phyloP scores from a whole-genome alignment of 306 rosid genomes.

The Gleditsia sinensis region DNA sequence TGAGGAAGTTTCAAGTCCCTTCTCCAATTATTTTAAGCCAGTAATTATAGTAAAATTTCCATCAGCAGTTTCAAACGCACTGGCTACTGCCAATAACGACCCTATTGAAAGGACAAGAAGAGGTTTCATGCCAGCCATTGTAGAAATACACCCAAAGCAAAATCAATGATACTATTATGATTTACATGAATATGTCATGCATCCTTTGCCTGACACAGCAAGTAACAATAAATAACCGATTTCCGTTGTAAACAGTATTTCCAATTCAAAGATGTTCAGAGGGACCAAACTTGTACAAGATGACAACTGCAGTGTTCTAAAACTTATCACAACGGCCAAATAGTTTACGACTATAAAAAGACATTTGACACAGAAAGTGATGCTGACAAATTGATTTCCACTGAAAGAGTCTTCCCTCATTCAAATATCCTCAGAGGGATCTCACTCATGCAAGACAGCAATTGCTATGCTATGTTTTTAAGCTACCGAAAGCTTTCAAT shows the following conservation, averaged over 20 bases:
- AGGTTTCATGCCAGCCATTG: background rate
- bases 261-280: background rate
- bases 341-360: background rate
- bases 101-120: no score
- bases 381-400: background rate
- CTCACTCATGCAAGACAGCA: background rate
- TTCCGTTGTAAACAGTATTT: background rate
- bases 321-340: background rate
- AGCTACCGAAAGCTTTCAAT: no score
- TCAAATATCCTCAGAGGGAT: background rate
- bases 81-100: background rate
- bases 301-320: background rate
- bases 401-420: background rate
- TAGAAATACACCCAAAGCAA: background rate
- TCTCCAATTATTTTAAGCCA: background rate
- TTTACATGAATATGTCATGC: background rate
- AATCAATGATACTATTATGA: no score
- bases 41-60: background rate
- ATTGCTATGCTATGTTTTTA: background rate
- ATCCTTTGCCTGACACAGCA: background rate
- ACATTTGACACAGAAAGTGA: background rate
- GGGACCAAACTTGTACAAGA: background rate
- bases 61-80: background rate
- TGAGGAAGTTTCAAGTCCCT: background rate
- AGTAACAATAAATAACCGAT: background rate